Conservation (phyloP, 1,284 basidiomycete genomes). For the Marasmius oreades region DNA sequence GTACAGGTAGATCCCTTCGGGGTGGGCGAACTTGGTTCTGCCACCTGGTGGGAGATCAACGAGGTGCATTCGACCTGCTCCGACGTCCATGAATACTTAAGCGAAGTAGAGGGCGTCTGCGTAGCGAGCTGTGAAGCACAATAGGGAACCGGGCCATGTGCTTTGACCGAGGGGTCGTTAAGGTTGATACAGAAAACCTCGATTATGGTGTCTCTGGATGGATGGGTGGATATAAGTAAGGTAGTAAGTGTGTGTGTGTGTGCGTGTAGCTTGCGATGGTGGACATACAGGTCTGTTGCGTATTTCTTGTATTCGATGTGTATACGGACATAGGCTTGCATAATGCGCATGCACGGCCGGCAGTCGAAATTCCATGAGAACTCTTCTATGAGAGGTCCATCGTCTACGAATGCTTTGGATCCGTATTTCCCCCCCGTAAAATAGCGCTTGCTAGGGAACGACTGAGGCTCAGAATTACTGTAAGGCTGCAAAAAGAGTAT, state of each 20-base stretch:
- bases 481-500: conserved; percentile 2
- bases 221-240: no score
- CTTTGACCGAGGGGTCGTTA: conserved; percentile 31
- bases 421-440: conserved; percentile 10
- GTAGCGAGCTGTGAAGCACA: conserved; percentile 23
- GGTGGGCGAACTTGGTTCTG: conserved; percentile 24
- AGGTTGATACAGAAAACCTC: conserved; percentile 36
- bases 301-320: conserved; percentile 25
- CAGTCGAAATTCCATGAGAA: conserved; percentile 30
- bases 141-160: conserved; percentile 28
- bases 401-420: conserved; percentile 27
- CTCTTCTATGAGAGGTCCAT: conserved; percentile 23
- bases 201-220: conserved; percentile 30
- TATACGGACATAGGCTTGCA: conserved; percentile 31
- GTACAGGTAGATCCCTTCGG: conserved; percentile 4
- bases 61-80: neutral
- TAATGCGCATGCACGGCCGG: conserved; percentile 34
- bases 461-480: neutral
- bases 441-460: neutral
- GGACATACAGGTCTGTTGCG: conserved; percentile 26
- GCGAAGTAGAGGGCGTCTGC: conserved; percentile 31
- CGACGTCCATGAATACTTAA: conserved; percentile 24
- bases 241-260: neutral
- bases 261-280: neutral
- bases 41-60: conserved; percentile 19